phyloP scores from a whole-genome alignment of 2,329 filamentous ascomycete genomes.

The Metarhizium rileyi region DNA sequence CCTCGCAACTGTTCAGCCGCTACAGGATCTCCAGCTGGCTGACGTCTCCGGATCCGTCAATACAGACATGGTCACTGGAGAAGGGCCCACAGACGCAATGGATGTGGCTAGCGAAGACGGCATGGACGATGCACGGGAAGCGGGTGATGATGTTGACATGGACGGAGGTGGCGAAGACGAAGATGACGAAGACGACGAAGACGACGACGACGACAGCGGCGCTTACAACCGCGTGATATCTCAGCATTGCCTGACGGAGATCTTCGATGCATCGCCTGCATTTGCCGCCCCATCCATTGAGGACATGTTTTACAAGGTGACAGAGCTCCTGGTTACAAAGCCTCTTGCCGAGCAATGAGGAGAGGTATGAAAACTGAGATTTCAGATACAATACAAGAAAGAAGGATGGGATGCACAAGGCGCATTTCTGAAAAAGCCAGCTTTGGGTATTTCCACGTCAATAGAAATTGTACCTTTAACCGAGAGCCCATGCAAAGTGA shows the following conservation, averaged over 20 bases:
- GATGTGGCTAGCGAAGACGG: conserved; percentile 35
- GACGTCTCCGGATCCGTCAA: conserved; percentile 20
- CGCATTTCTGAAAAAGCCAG: neutral
- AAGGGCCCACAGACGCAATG: conserved; percentile 29
- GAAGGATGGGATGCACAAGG: neutral
- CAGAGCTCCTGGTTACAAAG: conserved; percentile 48
- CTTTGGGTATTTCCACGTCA: neutral
- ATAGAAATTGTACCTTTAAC: neutral
- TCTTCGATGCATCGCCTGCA: conserved; percentile 60
- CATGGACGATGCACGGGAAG: conserved; percentile 27
- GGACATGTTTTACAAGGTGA: conserved; percentile 67
- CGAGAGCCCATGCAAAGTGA: neutral
- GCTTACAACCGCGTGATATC: conserved; percentile 52
- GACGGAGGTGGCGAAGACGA: conserved; percentile 31
- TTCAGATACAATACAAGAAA: conserved; percentile 1
- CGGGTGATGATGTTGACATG: no score
- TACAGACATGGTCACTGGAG: conserved; percentile 16
- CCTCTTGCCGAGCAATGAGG: conserved; percentile 1
- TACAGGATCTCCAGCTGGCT: conserved; percentile 44
- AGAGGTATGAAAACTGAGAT: neutral
- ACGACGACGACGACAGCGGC: conserved; percentile 25
- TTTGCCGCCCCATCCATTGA: conserved; percentile 63
- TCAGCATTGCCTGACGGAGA: conserved; percentile 56
- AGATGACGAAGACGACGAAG: conserved; percentile 34
- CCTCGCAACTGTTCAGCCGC: conserved; percentile 42